Percentiles rank a stretch among this genome's conserved stretches.
Evolutionary conservation across 1,139 yeast genomes (phyloP).

Genomic region (Tardiomyces blankii): DNA sequence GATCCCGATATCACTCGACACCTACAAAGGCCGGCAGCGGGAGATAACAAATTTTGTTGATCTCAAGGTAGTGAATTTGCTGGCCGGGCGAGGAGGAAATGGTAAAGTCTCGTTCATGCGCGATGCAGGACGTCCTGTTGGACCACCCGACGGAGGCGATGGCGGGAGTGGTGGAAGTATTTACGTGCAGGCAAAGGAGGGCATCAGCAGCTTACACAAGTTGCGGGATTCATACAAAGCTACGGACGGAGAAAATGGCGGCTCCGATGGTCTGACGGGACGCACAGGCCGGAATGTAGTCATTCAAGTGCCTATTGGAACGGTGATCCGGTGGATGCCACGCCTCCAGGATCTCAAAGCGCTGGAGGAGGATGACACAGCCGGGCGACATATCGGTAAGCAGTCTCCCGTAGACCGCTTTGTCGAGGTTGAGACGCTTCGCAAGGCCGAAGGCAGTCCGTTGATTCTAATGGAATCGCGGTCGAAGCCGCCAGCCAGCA

Average conservation of each 20-base stretch:
- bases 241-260: slow-evolving; percentile 60
- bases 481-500: not conserved
- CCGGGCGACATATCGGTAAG: slow-evolving; percentile 4
- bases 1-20: not conserved
- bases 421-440: not conserved
- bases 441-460: not conserved
- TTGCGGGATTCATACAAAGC: slow-evolving; percentile 61
- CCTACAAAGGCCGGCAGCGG: not conserved
- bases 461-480: not conserved
- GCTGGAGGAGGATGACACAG: slow-evolving; percentile 6
- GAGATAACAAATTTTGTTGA: not conserved
- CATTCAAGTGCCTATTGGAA: slow-evolving; percentile 85
- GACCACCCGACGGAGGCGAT: slow-evolving; percentile 98
- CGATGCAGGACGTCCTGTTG: slow-evolving; percentile 73
- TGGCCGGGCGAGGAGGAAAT: slow-evolving; percentile 80
- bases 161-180: slow-evolving; percentile 92
- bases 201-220: slow-evolving; percentile 55
- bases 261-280: slow-evolving; percentile 73
- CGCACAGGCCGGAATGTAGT: slow-evolving; percentile 66
- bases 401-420: slow-evolving; percentile 3
- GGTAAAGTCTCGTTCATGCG: slow-evolving; percentile 80
- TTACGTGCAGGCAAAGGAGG: slow-evolving; percentile 69
- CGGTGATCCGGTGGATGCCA: slow-evolving; percentile 78
- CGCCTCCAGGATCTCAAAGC: slow-evolving; percentile 38
- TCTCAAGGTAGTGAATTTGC: slow-evolving; percentile 39